Percentiles rank a stretch among this genome's conserved stretches.
phyloP scores from a whole-genome alignment of 2,329 filamentous ascomycete genomes.

The Colletotrichum viniferum region DNA sequence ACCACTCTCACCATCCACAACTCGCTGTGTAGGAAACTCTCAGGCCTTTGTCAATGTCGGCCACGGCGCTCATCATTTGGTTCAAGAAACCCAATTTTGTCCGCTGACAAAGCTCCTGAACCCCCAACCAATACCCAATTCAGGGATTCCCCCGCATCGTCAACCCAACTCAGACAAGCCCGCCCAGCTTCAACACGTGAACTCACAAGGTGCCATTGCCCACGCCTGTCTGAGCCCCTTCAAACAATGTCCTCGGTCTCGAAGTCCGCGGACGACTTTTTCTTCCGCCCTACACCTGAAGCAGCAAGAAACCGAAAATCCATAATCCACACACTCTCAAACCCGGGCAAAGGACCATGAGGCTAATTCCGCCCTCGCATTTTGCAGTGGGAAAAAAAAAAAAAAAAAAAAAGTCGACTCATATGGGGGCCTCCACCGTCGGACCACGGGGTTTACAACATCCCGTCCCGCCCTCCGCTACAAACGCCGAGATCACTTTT shows the following conservation, averaged over 20 bases:
- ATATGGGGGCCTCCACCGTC: not conserved
- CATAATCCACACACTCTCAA: not conserved
- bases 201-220: slow-evolving; percentile 12
- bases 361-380: not conserved
- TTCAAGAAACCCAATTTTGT: not conserved
- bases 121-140: not conserved
- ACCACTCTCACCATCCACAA: not conserved
- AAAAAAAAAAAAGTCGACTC: not conserved
- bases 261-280: not conserved
- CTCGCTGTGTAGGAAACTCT: not conserved
- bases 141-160: slow-evolving; percentile 7
- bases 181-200: slow-evolving; percentile 7
- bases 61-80: not conserved
- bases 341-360: not conserved
- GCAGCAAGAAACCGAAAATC: not conserved
- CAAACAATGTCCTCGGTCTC: slow-evolving; percentile 1
- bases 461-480: slow-evolving; percentile 15
- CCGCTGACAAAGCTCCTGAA: slow-evolving; percentile 6
- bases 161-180: slow-evolving; percentile 2
- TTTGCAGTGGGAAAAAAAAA: not conserved
- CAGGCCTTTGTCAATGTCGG: not conserved
- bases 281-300: not conserved
- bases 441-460: slow-evolving; percentile 15
- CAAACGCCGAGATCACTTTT: slow-evolving; percentile 16
- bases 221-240: not conserved